Conservation (phyloP, 306 rosid genomes). For the Gastrolobium villosum region DNA sequence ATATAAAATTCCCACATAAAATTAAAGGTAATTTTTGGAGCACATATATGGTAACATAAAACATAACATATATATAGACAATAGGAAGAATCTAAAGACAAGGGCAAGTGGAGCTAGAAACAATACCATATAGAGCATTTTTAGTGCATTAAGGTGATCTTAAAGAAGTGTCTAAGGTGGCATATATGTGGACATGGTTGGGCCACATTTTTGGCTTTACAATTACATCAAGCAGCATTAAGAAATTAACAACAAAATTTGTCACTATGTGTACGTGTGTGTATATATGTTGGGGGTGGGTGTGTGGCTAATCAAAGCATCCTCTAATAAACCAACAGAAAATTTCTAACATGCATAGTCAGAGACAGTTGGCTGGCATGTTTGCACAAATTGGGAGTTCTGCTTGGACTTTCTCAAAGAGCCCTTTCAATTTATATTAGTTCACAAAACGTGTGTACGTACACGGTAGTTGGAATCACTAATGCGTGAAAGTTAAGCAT, state of each 20-base stretch:
- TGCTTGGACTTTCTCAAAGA: constrained; percentile 38
- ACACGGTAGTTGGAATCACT: constrained; percentile 42
- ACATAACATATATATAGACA: not conserved
- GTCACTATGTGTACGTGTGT: constrained; percentile 16
- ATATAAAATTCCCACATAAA: constrained; percentile 44
- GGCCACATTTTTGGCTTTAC: constrained; percentile 52
- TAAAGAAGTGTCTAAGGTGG: constrained; percentile 38
- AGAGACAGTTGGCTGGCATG: constrained; percentile 49
- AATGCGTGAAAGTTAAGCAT: not conserved
- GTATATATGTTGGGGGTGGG: not conserved
- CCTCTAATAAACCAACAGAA: not conserved
- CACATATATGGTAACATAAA: constrained; percentile 28
- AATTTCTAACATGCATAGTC: constrained; percentile 31
- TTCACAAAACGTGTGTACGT: constrained; percentile 59
- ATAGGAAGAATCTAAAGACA: constrained; percentile 28
- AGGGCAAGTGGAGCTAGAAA: constrained; percentile 49
- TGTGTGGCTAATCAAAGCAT: constrained; percentile 39
- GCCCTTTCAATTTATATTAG: constrained; percentile 27
- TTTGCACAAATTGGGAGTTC: constrained; percentile 25
- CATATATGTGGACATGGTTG: constrained; percentile 56
- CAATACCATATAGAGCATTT: not conserved
- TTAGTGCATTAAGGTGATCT: constrained; percentile 5
- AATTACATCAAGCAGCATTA: constrained; percentile 44
- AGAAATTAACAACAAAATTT: constrained; percentile 46
- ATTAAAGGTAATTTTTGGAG: constrained; percentile 58